These are phyloP conservation scores for Dimargaris cristalligena DNA, from an alignment of 192 early-diverging fungal genomes.

Conservation along the genomic window DNA sequence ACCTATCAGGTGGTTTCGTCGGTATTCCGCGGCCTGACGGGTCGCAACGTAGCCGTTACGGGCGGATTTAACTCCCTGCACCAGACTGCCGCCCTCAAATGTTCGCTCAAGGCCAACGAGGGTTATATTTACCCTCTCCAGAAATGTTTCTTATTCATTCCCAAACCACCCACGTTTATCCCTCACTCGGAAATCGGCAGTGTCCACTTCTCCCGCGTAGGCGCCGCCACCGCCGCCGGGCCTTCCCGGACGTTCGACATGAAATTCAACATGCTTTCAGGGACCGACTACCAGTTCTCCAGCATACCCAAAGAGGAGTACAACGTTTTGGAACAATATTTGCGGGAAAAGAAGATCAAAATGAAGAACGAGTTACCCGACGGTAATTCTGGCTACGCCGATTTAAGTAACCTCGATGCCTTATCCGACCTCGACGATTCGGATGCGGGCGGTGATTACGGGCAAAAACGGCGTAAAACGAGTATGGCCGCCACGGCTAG, in stretches of 20 bases:
- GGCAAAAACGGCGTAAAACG: constrained; percentile 22
- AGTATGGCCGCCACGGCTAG: constrained; percentile 9
- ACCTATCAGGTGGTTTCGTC: constrained; percentile 71
- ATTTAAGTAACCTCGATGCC: constrained; percentile 13
- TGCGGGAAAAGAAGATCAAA: constrained; percentile 67
- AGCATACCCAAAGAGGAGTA: constrained; percentile 87
- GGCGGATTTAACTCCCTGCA: constrained; percentile 50
- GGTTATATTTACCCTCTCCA: constrained; percentile 86
- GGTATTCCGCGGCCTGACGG: constrained; percentile 68
- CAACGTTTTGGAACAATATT: constrained; percentile 58
- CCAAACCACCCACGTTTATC: constrained; percentile 85
- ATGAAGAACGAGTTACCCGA: constrained; percentile 57
- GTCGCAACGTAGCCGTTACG: constrained; percentile 56
- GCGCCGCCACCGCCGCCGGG: constrained; percentile 26
- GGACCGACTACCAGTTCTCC: constrained; percentile 68
- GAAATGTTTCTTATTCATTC: constrained; percentile 83
- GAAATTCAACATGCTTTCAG: constrained; percentile 71
- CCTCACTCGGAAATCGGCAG: constrained; percentile 66
- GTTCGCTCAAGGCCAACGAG: constrained; percentile 93
- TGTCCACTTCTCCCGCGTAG: constrained; percentile 76
- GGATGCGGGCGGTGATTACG: constrained; percentile 25
- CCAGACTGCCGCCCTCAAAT: constrained; percentile 69
- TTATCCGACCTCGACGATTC: constrained; percentile 24
- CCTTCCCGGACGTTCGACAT: constrained; percentile 76
- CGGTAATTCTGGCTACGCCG: constrained; percentile 15